Base-by-base conservation (phyloP, 1,284 basidiomycete species). In the Heterobasidion irregulare region DNA sequence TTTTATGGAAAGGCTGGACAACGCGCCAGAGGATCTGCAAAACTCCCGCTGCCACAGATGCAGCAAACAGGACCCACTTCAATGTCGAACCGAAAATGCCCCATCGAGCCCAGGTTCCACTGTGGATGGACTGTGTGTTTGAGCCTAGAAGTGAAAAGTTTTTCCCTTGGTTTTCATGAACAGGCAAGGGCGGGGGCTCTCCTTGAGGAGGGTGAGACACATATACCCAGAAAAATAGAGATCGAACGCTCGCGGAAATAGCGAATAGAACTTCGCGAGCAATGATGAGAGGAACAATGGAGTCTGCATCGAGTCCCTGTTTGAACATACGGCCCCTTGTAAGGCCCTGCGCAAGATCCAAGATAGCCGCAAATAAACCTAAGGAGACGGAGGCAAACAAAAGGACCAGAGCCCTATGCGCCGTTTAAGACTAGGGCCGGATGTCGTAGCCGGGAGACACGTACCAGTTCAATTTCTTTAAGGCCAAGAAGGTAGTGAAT, bases 11-110 rank as follows among this genome's bases (percentile, higher is more conserved):
- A n/a, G 61, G 61, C 6, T 65, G 64, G 45, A 75, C 68, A 36
- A 82, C 67, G 16, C 86, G 76, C 84, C 86, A 90, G 12, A 85
- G 59, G 43, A 83, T 73, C 64, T 89, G 83, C 41, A 89, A 69
- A 46, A 77, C 64, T 8, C 78, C 71, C 51, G 83, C 75, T 34
- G 72, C 59, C 36, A 82, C 53, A 34, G 74, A 68, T 46, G 75
- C 61, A 8, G 70, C 59, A 43, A 88, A 64, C 9, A 81, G 70
- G 41, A 62, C 59, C 72, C 75, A 80, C 58, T 84, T 78, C 53
- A 85, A 65, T 34, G 79, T 18, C 32, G 72, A 64, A 16, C 86
- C 84, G 7, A 76, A 56, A 34, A 74, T 38, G 8, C 85, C 83
- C 84, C 82, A 86, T 50, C 78, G 76, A 56, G 66, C 62, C 87